These are phyloP conservation scores for Paratrimastix pyriformis DNA, from an alignment of 78 protist species.

Conservation along the genomic window DNA sequence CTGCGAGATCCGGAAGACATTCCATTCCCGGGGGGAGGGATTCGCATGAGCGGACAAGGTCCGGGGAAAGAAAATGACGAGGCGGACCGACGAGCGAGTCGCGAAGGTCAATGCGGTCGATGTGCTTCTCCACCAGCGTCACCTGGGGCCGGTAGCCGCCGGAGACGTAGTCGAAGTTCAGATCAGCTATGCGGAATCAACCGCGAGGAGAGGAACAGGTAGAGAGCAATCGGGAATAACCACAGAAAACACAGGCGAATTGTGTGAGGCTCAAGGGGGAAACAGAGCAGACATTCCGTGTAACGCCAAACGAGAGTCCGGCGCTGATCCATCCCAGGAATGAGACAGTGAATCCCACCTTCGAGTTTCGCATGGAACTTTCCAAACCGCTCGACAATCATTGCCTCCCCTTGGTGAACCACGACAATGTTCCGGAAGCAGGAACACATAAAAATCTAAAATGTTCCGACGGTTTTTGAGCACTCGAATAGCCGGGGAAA, in stretches of 20 bases:
- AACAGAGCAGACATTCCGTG: too few species aligned
- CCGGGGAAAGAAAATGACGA: too few species aligned
- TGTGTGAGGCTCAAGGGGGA: not conserved
- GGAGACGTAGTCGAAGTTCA: not conserved
- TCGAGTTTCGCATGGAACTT: not conserved
- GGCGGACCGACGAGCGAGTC: too few species aligned
- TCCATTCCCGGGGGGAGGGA: not conserved
- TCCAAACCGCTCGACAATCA: slow-evolving; percentile 14
- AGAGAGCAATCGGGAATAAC: not conserved
- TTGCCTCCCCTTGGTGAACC: not conserved
- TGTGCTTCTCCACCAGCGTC: too few species aligned
- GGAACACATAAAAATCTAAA: too few species aligned
- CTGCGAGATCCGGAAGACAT: not conserved
- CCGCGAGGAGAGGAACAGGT: not conserved
- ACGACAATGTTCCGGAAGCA: not conserved
- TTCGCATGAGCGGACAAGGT: too few species aligned
- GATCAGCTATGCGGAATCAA: not conserved
- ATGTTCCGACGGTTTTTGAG: too few species aligned
- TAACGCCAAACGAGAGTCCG: not conserved
- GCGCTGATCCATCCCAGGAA: not conserved
- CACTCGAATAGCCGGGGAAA: too few species aligned
- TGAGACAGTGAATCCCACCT: slow-evolving; percentile 7
- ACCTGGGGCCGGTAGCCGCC: too few species aligned
- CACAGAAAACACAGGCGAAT: not conserved
- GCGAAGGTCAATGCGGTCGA: not conserved